Conservation (phyloP, 164 flowering plant species). For the Platanus orientalis region DNA sequence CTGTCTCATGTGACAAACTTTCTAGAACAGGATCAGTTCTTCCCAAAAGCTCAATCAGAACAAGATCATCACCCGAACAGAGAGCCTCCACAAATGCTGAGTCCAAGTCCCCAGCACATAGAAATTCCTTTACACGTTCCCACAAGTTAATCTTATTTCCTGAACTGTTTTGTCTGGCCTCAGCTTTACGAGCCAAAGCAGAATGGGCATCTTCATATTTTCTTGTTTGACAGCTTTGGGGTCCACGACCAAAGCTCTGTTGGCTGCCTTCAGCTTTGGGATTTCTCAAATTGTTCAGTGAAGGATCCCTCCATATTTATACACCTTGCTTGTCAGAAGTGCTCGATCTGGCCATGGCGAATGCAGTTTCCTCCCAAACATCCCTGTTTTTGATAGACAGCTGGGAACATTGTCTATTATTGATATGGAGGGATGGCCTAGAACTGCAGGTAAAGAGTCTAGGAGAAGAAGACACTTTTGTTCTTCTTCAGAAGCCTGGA, state of each 20-base stretch:
- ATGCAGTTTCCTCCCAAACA: slow-evolving; percentile 40
- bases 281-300: slow-evolving; percentile 27
- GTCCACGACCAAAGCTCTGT: slow-evolving; percentile 24
- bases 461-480: slow-evolving; percentile 45
- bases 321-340: slow-evolving; percentile 29
- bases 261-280: slow-evolving; percentile 21
- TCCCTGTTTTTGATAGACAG: slow-evolving; percentile 30
- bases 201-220: slow-evolving; percentile 27
- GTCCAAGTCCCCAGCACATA: slow-evolving; percentile 65
- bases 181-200: slow-evolving; percentile 17
- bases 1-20: slow-evolving; percentile 52
- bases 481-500: slow-evolving; percentile 37
- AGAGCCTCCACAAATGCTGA: slow-evolving; percentile 82
- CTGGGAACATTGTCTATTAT: slow-evolving; percentile 29
- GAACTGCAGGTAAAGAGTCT: slow-evolving; percentile 59
- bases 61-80: slow-evolving; percentile 49
- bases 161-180: slow-evolving; percentile 18
- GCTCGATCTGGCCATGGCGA: slow-evolving; percentile 29
- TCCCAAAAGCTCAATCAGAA: slow-evolving; percentile 67
- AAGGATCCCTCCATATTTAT: slow-evolving; percentile 36
- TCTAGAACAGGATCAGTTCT: slow-evolving; percentile 82
- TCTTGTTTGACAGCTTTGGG: slow-evolving; percentile 28
- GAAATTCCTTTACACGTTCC: slow-evolving; percentile 47
- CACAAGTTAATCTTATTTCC: slow-evolving; percentile 35
- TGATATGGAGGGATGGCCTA: slow-evolving; percentile 56